A percentile compares a stretch with the other conserved stretches of the same genome.
These are phyloP conservation scores for Raffaelea ambrosiae DNA, from an alignment of 2,329 filamentous ascomycete species.

Conservation along the genomic window DNA sequence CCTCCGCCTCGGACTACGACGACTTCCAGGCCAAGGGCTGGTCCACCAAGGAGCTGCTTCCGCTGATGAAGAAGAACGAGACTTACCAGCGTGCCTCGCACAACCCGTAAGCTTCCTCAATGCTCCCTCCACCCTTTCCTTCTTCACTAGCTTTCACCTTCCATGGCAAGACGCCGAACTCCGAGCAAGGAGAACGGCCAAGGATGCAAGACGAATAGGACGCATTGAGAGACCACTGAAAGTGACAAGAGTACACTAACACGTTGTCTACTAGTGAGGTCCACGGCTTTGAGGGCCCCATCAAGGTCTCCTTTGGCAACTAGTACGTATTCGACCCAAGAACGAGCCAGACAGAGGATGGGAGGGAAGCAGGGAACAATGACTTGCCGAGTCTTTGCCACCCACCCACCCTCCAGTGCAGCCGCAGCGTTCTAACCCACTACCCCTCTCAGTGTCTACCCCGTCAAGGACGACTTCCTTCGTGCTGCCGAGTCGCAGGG, in stretches of 20 bases:
- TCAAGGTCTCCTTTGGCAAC: constrained; percentile 76
- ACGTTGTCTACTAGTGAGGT: constrained; percentile 38
- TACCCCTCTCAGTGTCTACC: constrained; percentile 50
- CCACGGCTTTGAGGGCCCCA: constrained; percentile 71
- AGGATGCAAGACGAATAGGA: too few species aligned
- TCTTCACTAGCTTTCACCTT: too few species aligned
- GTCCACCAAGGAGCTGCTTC: constrained; percentile 66
- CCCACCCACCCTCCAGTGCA: too few species aligned
- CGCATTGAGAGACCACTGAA: too few species aligned
- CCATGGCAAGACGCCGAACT: too few species aligned
- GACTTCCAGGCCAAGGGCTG: constrained; percentile 76
- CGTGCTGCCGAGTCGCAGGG: constrained; percentile 64
- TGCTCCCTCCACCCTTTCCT: too few species aligned
- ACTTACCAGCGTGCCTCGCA: constrained; percentile 62
- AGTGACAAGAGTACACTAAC: not conserved
- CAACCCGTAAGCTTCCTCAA: constrained; percentile 36
- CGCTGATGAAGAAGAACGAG: constrained; percentile 73
- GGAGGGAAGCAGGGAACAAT: too few species aligned
- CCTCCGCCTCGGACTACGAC: constrained; percentile 65
- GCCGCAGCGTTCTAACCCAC: not conserved
- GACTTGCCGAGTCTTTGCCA: too few species aligned
- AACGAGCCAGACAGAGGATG: too few species aligned
- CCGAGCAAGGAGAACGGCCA: too few species aligned
- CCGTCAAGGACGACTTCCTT: constrained; percentile 74
- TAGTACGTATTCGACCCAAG: constrained; percentile 33